Evolutionary conservation across 345 rosid genomes (phyloP).

Genomic region (Ailanthus altissimus): DNA sequence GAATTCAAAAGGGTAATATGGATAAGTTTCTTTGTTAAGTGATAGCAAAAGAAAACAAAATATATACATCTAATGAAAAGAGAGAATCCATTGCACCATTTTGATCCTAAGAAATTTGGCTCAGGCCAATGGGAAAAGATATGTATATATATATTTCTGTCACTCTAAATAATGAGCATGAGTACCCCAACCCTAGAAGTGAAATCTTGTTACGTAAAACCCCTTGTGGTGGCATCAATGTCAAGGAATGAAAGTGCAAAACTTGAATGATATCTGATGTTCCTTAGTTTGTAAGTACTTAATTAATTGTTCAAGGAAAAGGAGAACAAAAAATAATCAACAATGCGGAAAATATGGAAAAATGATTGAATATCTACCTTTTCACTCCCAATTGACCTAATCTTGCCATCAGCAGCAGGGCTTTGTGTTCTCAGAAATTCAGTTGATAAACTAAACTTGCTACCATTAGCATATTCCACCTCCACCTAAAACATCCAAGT

Average conservation of each 20-base stretch:
- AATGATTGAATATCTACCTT: conserved; percentile 48
- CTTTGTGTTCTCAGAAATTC: conserved; percentile 77
- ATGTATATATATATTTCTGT: neutral
- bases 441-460: conserved; percentile 62
- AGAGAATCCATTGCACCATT: neutral
- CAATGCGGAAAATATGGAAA: neutral
- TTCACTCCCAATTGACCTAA: conserved; percentile 78
- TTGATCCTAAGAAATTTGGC: neutral
- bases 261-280: neutral
- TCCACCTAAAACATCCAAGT: conserved; percentile 53
- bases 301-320: neutral
- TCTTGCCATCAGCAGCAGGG: conserved; percentile 90
- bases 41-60: neutral
- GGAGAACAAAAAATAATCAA: neutral
- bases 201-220: neutral
- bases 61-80: neutral
- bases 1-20: neutral
- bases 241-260: neutral
- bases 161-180: neutral
- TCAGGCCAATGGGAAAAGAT: neutral
- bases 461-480: conserved; percentile 70
- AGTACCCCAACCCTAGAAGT: neutral
- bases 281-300: neutral
- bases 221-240: neutral
- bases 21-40: neutral